Base-by-base conservation (phyloP, 1,139 yeast species). In the Candida anutae region DNA sequence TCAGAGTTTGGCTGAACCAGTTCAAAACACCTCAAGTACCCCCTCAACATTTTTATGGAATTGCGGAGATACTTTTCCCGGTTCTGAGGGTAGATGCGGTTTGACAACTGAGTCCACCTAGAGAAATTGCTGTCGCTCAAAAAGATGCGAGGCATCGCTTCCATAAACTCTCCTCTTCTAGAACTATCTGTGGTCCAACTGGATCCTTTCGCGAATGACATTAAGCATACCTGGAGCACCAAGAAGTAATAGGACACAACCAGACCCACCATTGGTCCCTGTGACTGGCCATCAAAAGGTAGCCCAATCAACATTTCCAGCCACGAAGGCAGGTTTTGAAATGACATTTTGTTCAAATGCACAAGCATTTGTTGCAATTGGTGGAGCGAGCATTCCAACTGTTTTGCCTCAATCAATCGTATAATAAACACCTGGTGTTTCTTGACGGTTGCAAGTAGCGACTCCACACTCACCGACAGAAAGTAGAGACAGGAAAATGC, bases 241-340 rank as follows among this genome's bases (percentile, higher is more conserved):
- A 60, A 39, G 34, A 59, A 57, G 35, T 58, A 58, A 33, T 43
- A 55, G 8, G 65, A 58, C 19, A 53, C 39, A n/a, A n/a, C n/a
- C n/a, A n/a, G n/a, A n/a, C n/a, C n/a, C n/a, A n/a, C n/a, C n/a
- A n/a, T n/a, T n/a, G n/a, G n/a, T n/a, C n/a, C n/a, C n/a, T n/a
- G n/a, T n/a, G n/a, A n/a, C n/a, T n/a, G n/a, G n/a, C n/a, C n/a
- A n/a, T n/a, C n/a, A n/a, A n/a, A n/a, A n/a, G n/a, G n/a, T n/a
- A n/a, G n/a, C n/a, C n/a, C n/a, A n/a, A n/a, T n/a, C n/a, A n/a
- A n/a, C n/a, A n/a, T n/a, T n/a, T n/a, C n/a, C n/a, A n/a, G n/a
- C n/a, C n/a, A n/a, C n/a, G n/a, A n/a, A n/a, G n/a, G n/a, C n/a
- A n/a, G n/a, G n/a, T n/a, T n/a, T n/a, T n/a, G n/a, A n/a, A n/a